Conservation (phyloP, 192 early-diverging fungal species). For the Bifiguratus adelaidae region DNA sequence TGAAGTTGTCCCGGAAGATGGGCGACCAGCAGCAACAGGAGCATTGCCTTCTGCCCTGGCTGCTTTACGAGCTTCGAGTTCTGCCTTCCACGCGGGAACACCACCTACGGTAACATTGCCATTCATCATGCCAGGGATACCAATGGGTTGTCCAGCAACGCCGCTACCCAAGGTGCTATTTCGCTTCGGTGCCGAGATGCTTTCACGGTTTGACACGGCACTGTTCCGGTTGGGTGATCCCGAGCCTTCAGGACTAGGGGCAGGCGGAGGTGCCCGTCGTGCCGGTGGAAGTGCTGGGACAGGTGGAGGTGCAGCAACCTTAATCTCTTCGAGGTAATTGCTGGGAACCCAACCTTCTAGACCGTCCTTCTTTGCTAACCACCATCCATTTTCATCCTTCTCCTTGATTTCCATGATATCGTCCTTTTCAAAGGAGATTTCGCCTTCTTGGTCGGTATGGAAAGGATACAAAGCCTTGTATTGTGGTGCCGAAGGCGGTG, state of each 20-base stretch:
- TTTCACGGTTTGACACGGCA: background rate
- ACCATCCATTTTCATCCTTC: slow-evolving; percentile 51
- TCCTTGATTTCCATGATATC: slow-evolving; percentile 59
- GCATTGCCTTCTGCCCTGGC: slow-evolving; percentile 9
- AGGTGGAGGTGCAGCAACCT: slow-evolving; percentile 24
- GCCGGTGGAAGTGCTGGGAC: slow-evolving; percentile 27
- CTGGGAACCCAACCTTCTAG: slow-evolving; percentile 72
- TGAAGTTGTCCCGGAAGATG: background rate
- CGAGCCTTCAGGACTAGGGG: slow-evolving; percentile 11
- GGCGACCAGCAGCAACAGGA: slow-evolving; percentile 1
- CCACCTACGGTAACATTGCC: slow-evolving; percentile 16
- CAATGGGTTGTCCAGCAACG: background rate
- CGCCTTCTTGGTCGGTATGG: slow-evolving; percentile 44
- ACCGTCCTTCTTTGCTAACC: slow-evolving; percentile 41
- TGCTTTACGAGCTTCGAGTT: slow-evolving; percentile 44
- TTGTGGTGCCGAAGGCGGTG: slow-evolving; percentile 29
- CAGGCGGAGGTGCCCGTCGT: slow-evolving; percentile 17
- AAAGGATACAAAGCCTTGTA: slow-evolving; percentile 66
- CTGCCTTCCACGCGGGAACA: slow-evolving; percentile 42
- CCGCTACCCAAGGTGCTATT: background rate
- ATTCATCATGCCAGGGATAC: background rate
- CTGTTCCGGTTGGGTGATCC: background rate
- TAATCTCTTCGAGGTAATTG: slow-evolving; percentile 58
- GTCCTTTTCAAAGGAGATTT: slow-evolving; percentile 51
- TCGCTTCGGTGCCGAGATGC: background rate